These are phyloP conservation scores for Chaetomiaceae sp. DNA, from an alignment of 2,329 filamentous ascomycete genomes.

Conservation along the genomic window DNA sequence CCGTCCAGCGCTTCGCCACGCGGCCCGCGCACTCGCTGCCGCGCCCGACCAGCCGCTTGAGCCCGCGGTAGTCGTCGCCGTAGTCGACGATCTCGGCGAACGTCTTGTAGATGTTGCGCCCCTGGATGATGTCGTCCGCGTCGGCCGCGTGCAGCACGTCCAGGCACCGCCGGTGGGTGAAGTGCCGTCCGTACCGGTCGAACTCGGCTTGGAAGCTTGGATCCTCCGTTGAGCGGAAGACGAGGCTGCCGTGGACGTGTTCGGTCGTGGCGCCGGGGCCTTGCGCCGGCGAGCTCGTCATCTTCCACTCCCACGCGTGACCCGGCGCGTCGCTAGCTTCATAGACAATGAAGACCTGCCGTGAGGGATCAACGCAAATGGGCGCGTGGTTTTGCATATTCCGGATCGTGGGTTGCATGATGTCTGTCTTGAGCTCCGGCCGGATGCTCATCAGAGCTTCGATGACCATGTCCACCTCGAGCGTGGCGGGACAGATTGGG, in stretches of 20 bases:
- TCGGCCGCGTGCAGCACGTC: conserved; percentile 29
- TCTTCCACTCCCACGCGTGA: too few species aligned
- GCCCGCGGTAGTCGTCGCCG: conserved; percentile 27
- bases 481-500: conserved; percentile 34
- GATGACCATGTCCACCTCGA: conserved; percentile 31
- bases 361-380: conserved; percentile 29
- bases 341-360: background rate
- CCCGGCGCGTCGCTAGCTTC: too few species aligned
- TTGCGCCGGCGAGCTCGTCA: too few species aligned
- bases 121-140: conserved; percentile 31
- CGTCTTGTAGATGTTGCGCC: conserved; percentile 33
- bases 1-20: conserved; percentile 19
- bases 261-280: conserved; percentile 23
- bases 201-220: conserved; percentile 21
- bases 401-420: conserved; percentile 26
- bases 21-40: conserved; percentile 28
- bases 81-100: conserved; percentile 35
- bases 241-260: background rate
- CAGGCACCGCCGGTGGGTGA: conserved; percentile 28
- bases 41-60: conserved; percentile 28
- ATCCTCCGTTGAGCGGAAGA: background rate
- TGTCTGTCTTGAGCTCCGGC: conserved; percentile 15
- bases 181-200: conserved; percentile 29
- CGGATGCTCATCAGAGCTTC: conserved; percentile 29
- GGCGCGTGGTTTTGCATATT: conserved; percentile 29